Evolutionary conservation across 176 grass and related monocot genomes (phyloP).

Genomic region (Olyra latifolia): DNA sequence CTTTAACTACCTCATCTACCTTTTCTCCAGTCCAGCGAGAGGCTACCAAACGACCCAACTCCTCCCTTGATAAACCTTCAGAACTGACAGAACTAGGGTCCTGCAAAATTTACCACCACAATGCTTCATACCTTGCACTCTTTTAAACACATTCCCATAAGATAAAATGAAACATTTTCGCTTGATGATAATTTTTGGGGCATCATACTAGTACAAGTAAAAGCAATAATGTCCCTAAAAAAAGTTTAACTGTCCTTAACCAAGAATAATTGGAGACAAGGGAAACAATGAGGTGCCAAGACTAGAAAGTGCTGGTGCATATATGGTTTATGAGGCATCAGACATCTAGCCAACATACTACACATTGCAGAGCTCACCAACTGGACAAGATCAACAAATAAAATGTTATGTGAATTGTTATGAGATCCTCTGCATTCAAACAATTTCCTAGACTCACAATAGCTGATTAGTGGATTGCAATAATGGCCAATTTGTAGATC

Average conservation of each 20-base stretch:
- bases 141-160: background rate
- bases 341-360: constrained; percentile 9
- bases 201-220: constrained; percentile 28
- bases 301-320: background rate
- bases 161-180: background rate
- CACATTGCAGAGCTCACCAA: background rate
- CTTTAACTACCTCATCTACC: constrained; percentile 46
- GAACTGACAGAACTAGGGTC: constrained; percentile 47
- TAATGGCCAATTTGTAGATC: background rate
- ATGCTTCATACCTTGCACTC: background rate
- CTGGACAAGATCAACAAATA: background rate
- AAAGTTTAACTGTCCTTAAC: background rate
- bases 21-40: constrained; percentile 92
- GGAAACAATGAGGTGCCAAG: background rate
- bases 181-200: background rate
- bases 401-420: background rate
- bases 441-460: background rate
- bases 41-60: constrained; percentile 86
- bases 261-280: constrained; percentile 3
- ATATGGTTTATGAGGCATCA: constrained; percentile 18
- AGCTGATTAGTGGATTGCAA: background rate
- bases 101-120: constrained; percentile 49
- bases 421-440: background rate
- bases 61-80: constrained; percentile 84
- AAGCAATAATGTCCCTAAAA: background rate